phyloP scores from a whole-genome alignment of 306 rosid species.

The Hippophae rhamnoides region DNA sequence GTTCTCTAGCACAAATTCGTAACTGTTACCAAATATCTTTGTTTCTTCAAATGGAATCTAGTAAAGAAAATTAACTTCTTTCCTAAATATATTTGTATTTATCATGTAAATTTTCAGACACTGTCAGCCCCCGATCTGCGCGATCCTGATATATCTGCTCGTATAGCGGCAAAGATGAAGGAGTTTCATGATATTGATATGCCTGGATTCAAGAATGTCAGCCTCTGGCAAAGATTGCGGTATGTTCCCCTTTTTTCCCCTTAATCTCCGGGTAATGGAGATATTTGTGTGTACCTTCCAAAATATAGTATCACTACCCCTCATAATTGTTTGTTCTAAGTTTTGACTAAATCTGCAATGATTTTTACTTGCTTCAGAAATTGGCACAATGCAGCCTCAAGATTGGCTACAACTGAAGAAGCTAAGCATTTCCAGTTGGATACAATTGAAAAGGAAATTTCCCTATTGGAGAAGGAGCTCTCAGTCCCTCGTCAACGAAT shows the following conservation, averaged over 20 bases:
- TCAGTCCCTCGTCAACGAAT: conserved; percentile 29
- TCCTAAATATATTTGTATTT: not conserved
- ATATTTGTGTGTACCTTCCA: conserved; percentile 1
- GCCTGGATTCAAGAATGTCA: conserved; percentile 55
- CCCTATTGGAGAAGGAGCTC: conserved; percentile 53
- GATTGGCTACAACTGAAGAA: conserved; percentile 49
- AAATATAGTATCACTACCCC: conserved; percentile 3
- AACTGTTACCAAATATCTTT: too few species aligned
- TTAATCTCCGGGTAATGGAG: not conserved
- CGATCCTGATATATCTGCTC: conserved; percentile 53
- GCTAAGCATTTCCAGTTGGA: conserved; percentile 59
- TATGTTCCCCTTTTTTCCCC: conserved; percentile 20
- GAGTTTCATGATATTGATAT: conserved; percentile 68
- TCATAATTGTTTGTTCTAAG: not conserved
- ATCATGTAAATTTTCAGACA: conserved; percentile 42
- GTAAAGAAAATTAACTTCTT: too few species aligned
- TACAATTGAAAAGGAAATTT: conserved; percentile 53
- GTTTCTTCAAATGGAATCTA: too few species aligned
- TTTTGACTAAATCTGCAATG: conserved; percentile 10
- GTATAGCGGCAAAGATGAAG: conserved; percentile 67
- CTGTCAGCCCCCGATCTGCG: conserved; percentile 69
- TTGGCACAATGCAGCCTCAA: conserved; percentile 62
- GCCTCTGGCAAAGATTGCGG: conserved; percentile 66
- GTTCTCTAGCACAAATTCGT: too few species aligned
- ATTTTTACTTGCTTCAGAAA: conserved; percentile 38